Evolutionary conservation across 306 rosid species (phyloP), one percentile per base, ranked within the genome.

Genomic region (Citrullus amarus): DNA sequence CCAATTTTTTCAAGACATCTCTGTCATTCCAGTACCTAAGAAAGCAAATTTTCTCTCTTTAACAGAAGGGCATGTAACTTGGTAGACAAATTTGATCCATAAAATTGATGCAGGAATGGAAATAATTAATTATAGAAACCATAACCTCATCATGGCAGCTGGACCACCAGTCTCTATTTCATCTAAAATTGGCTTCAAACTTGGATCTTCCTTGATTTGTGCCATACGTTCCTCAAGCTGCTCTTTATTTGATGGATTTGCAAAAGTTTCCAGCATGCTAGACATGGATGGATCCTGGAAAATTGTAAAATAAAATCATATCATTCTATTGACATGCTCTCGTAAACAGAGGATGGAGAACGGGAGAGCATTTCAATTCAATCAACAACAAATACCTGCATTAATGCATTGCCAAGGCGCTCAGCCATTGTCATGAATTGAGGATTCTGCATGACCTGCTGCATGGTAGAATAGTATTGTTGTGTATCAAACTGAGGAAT

Each of bases 221-320:
- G 98, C 87, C 97, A 96, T 96, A 77, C 99, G 96, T 84, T 93
- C 98, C 87, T 96, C 99, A 83, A 96, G 91, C 87, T 96, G 97
- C 60, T 74, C 78, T 34, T 91, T 96, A 82, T 88, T 96, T 59
- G 91, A 82, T 17, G 99, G 99, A 83, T 89, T 93, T 73, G 92
- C 12, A 78, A 96, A 89, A 87, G 81, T 91, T 85, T 96, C 97
- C 73, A 96, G 89, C 93, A 96, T 83, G 78, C 84, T 15, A 84
- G 95, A 88, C 98, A 93, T 96, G 57, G 99, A 88, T 50, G 99
- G 98, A 83, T 96, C 99, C 99, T 96, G 86, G 58, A 72, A 76
- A 84, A 84, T 81, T 78, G 67, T 28, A 80, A 68, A 66, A 74
- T 53, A 39, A 32, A 74, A 74, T 74, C 16, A 32, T 51, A 32